These are phyloP conservation scores for sorghum (Sorghum bicolor) DNA, from an alignment of 176 grass and related monocot genomes.

Conservation along the genomic window Sorghum_bicolor_NCBIv3 NC_012872.2:65475501-65476000, in stretches of 20 bases:
- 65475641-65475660: conserved; percentile 48
- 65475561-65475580: conserved; percentile 24
- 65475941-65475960: too few relatives aligned
- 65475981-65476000: background rate
- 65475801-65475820: too few relatives aligned
- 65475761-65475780: too few relatives aligned
- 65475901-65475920: too few relatives aligned
- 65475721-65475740: background rate
- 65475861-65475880: too few relatives aligned
- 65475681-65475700: conserved; percentile 19
- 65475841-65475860: too few relatives aligned
- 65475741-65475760: background rate
- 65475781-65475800: too few relatives aligned
- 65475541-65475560: conserved; percentile 13
- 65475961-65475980: too few relatives aligned
- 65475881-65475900: too few relatives aligned
- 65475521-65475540: background rate
- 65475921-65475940: too few relatives aligned
- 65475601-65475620: conserved; percentile 14
- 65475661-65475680: conserved; percentile 40
- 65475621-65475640: conserved; percentile 31
- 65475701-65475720: conserved; percentile 15
- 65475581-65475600: conserved; percentile 22
- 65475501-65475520: too few relatives aligned
- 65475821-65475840: too few relatives aligned